phyloP scores from a whole-genome alignment of 208 protist species.

The Trypanosoma scelopori region DNA sequence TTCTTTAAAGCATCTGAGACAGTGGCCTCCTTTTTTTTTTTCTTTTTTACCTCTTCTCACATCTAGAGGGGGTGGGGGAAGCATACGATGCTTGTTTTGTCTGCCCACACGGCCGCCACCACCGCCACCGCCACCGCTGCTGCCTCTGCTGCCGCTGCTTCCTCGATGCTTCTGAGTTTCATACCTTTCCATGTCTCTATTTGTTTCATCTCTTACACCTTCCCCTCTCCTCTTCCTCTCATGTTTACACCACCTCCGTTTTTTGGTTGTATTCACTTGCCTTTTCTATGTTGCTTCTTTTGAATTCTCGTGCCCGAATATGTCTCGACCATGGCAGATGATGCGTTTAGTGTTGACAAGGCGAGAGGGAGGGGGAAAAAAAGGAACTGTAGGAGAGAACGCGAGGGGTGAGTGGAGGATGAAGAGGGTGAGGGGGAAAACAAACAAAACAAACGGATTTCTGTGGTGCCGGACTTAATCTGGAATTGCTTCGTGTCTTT shows the following conservation, averaged over 20 bases:
- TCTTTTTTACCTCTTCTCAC: slow-evolving; percentile 1
- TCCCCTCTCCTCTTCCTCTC: slow-evolving; percentile 18
- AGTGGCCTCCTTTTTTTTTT: slow-evolving; percentile 13
- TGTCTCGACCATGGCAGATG: too few species aligned
- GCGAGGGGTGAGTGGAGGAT: neutral
- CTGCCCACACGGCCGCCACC: too few species aligned
- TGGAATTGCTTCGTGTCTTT: neutral
- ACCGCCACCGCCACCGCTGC: too few species aligned
- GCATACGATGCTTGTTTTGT: too few species aligned
- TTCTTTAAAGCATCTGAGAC: neutral
- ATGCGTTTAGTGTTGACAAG: neutral
- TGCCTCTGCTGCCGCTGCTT: too few species aligned
- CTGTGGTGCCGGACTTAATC: neutral
- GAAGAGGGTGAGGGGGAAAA: slow-evolving; percentile 1
- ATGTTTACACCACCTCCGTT: too few species aligned
- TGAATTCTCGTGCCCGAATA: neutral
- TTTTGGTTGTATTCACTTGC: slow-evolving; percentile 7
- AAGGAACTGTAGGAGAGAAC: slow-evolving; percentile 3
- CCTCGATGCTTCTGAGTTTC: slow-evolving; percentile 13
- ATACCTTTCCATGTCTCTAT: slow-evolving; percentile 29
- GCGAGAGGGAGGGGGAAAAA: neutral
- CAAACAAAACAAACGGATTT: slow-evolving; percentile 16
- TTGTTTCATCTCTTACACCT: slow-evolving; percentile 8
- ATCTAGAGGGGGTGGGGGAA: neutral
- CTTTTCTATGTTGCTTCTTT: neutral